A percentile compares a stretch with the other conserved stretches of the same genome.
Evolutionary conservation across 306 rosid genomes (phyloP).

Genomic region (Senna siamea): DNA sequence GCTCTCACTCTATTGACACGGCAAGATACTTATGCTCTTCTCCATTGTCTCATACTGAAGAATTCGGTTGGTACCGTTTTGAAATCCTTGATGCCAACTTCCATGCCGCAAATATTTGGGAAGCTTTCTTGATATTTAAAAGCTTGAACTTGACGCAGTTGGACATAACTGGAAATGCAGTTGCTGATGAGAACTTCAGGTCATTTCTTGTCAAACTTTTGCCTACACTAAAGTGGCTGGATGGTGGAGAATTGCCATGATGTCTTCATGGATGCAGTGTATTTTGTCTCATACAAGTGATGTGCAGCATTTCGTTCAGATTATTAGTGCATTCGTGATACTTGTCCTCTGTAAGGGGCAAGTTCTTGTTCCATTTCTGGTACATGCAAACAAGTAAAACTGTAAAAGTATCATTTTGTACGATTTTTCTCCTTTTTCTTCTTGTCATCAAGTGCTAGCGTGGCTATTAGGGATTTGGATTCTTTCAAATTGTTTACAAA

Average conservation of each 20-base stretch:
- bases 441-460: neutral
- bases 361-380: neutral
- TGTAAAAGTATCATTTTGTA: neutral
- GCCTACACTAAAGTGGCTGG: constrained; percentile 44
- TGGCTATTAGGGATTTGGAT: too few species aligned
- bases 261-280: constrained; percentile 23
- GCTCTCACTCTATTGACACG: constrained; percentile 70
- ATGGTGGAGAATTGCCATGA: constrained; percentile 31
- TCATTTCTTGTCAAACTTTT: constrained; percentile 63
- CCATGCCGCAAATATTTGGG: constrained; percentile 58
- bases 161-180: constrained; percentile 59
- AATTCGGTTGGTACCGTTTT: constrained; percentile 52
- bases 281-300: constrained; percentile 7
- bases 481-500: too few species aligned
- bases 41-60: constrained; percentile 74
- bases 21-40: constrained; percentile 73
- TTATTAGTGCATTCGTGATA: neutral
- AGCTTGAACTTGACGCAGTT: constrained; percentile 66
- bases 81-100: constrained; percentile 40
- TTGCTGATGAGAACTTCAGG: constrained; percentile 61
- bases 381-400: neutral
- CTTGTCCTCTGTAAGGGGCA: constrained; percentile 1
- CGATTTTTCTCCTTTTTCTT: neutral
- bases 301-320: neutral
- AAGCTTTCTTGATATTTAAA: constrained; percentile 68